Evolutionary conservation across 768 basidiomycete genomes (phyloP).

Genomic region (Lentinula edodes): DNA sequence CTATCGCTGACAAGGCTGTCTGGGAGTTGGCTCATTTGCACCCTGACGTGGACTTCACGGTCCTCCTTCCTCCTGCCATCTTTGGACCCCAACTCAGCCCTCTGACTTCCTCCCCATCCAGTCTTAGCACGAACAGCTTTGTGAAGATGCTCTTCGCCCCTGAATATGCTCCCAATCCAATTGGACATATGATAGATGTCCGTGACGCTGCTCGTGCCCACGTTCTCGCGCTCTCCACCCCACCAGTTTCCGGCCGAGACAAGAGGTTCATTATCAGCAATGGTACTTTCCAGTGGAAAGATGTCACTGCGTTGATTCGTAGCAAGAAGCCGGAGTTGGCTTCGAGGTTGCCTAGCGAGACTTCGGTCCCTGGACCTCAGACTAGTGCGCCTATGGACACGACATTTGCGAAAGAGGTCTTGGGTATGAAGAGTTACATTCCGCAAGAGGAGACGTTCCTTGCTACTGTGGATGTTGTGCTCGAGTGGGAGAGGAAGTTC

Average conservation of each 20-base stretch:
- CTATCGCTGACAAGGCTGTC: constrained; percentile 3
- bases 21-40: constrained; percentile 5
- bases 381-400: constrained; percentile 7
- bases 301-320: constrained; percentile 1
- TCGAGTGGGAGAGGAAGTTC: constrained; percentile 8
- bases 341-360: constrained; percentile 3
- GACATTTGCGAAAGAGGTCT: background rate
- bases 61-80: constrained; percentile 14
- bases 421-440: constrained; percentile 8
- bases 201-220: constrained; percentile 12
- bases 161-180: constrained; percentile 4
- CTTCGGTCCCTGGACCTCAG: background rate
- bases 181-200: constrained; percentile 10
- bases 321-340: constrained; percentile 5
- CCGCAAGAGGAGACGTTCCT: constrained; percentile 4
- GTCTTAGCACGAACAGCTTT: constrained; percentile 3
- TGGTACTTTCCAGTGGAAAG: constrained; percentile 4
- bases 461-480: constrained; percentile 1
- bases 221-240: constrained; percentile 8
- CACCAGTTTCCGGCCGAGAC: background rate
- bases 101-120: background rate
- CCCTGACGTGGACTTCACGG: constrained; percentile 8
- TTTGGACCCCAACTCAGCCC: constrained; percentile 16
- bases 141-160: constrained; percentile 2
- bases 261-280: constrained; percentile 6